Evolutionary conservation across 2,329 filamentous ascomycete species (phyloP).

Genomic region (Ramularia endophylla): DNA sequence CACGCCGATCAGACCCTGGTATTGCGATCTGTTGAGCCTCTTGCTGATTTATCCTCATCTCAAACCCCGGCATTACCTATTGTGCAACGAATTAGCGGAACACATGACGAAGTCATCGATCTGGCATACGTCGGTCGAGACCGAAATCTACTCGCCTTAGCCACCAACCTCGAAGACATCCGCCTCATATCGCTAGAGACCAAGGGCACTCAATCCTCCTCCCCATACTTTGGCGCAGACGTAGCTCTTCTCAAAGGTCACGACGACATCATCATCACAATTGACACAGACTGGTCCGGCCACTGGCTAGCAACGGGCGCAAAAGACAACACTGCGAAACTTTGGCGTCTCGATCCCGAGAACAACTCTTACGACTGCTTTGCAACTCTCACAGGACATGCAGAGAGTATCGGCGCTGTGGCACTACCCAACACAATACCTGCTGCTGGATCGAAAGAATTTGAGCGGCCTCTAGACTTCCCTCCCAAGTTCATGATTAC

Average conservation of each 20-base stretch:
- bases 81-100: slow-evolving; percentile 81
- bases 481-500: slow-evolving; percentile 83
- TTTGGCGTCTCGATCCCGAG: slow-evolving; percentile 80
- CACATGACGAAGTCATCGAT: slow-evolving; percentile 97
- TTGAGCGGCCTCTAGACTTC: slow-evolving; percentile 66
- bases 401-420: slow-evolving; percentile 88
- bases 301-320: slow-evolving; percentile 94
- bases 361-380: slow-evolving; percentile 73
- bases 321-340: slow-evolving; percentile 88
- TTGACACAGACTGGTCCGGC: slow-evolving; percentile 95
- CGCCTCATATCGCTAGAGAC: slow-evolving; percentile 68
- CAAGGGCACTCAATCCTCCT: slow-evolving; percentile 17
- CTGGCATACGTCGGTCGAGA: slow-evolving; percentile 78
- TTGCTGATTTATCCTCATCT: slow-evolving; percentile 24
- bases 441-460: slow-evolving; percentile 61
- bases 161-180: slow-evolving; percentile 92
- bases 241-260: slow-evolving; percentile 82
- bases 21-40: slow-evolving; percentile 56
- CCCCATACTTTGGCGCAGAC: slow-evolving; percentile 78
- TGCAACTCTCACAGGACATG: slow-evolving; percentile 80
- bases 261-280: slow-evolving; percentile 88
- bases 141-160: slow-evolving; percentile 75
- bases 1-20: slow-evolving; percentile 86
- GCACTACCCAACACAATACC: slow-evolving; percentile 69
- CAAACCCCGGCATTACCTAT: slow-evolving; percentile 45